Base-by-base conservation (phyloP, 2,329 filamentous ascomycete genomes). In the Arthrobotrys musiformis region DNA sequence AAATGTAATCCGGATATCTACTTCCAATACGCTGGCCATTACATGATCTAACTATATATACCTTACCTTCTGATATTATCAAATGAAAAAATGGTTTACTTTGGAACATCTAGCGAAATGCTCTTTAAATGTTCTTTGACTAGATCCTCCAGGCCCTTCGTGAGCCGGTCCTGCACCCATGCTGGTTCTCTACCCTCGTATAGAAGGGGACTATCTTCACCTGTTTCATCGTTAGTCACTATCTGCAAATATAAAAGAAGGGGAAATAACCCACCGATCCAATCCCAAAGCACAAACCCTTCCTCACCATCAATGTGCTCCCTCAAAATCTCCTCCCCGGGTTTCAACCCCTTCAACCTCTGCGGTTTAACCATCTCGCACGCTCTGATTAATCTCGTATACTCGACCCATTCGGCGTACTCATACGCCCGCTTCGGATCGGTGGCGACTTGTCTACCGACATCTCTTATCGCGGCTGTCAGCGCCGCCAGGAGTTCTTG, bases 321-420 rank as follows among this genome's bases (percentile, higher is more conserved):
- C 26, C 35, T 44, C n/a, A 33, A 28, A 24, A 72, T 73, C 62
- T 78, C 74, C 40, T 78, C 74, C 2, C 67, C 74, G 4, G 68
- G 61, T 22, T 78, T 73, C 11, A 72, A 87, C 0, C 91, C 84
- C 89, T 44, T 88, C 87, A 35, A 87, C 85, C 22, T 88, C 86
- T 74, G 88, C 87, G 13, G 87, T 85, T 4, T 84, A 77, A 30
- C 83, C 79, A 1, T 9, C 63, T 77, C 78, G 8, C 60, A 74
- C 1, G 79, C 63, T 30, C 84, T 81, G 44, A 97, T 92, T 35
- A 97, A 86, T 28, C 89, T 88, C 4, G 94, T 90, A 80, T 93
- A 95, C 85, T 93, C 92, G 0, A 92, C 91, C 94, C 93, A 97
- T 82, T 97, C 91, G 79, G 93, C 89, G 79, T 94, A 97, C 0